Evolutionary conservation across 179 eudicot genomes (phyloP).

Genomic region (Silene noctiflora): DNA sequence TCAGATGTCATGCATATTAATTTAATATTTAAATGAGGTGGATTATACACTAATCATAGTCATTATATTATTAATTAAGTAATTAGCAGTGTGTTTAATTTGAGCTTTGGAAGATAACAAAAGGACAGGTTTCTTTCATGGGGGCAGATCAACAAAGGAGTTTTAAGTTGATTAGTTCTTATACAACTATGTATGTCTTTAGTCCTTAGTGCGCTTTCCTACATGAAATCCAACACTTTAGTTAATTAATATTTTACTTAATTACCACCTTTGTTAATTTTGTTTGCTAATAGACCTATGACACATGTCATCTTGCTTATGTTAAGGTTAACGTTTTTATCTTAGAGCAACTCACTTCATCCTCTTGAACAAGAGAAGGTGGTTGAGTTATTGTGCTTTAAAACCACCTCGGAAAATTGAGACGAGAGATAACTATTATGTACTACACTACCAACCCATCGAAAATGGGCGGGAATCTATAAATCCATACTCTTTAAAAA

Average conservation of each 20-base stretch:
- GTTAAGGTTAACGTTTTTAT: too few species aligned
- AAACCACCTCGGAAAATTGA: too few species aligned
- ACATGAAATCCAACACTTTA: neutral
- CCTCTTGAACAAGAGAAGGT: too few species aligned
- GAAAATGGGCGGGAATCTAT: too few species aligned
- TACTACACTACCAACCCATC: too few species aligned
- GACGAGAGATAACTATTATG: too few species aligned
- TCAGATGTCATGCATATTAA: slow-evolving; percentile 14
- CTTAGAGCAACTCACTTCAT: too few species aligned
- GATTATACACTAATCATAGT: neutral
- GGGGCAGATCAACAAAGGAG: neutral
- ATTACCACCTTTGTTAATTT: neutral
- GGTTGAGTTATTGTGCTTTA: too few species aligned
- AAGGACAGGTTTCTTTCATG: slow-evolving; percentile 10
- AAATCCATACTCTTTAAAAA: too few species aligned
- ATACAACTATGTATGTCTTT: neutral
- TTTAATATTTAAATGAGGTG: neutral
- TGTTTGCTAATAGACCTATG: too few species aligned
- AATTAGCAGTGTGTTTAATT: slow-evolving; percentile 5
- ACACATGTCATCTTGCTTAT: too few species aligned
- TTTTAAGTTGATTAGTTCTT: slow-evolving; percentile 7
- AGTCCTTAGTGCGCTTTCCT: neutral
- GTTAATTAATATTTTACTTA: neutral
- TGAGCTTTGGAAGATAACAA: slow-evolving; percentile 5
- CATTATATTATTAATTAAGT: neutral